phyloP scores from a whole-genome alignment of 345 rosid species.

The Populus alba region DNA sequence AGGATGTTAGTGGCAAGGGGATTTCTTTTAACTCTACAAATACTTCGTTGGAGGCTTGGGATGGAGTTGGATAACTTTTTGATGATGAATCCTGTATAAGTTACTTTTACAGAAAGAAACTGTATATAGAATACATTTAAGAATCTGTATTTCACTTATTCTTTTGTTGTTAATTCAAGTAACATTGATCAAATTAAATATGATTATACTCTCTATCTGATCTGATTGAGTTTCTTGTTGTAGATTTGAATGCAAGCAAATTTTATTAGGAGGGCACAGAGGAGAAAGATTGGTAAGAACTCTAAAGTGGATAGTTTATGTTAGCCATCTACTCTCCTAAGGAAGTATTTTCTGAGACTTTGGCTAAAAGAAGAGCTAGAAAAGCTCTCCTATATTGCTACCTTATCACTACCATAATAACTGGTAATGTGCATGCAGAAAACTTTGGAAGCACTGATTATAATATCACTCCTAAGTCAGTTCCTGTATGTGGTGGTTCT shows the following conservation, averaged over 20 bases:
- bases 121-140: no score
- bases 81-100: no score
- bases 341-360: no score
- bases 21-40: no score
- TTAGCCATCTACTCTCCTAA: no score
- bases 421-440: slow-evolving; percentile 20
- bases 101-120: no score
- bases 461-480: slow-evolving; percentile 30
- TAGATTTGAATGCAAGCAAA: slow-evolving; percentile 35
- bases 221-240: background rate
- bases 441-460: slow-evolving; percentile 36
- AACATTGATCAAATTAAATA: no score
- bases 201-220: background rate
- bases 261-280: slow-evolving; percentile 37
- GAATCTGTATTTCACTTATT: no score
- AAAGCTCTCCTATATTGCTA: background rate
- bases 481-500: slow-evolving; percentile 26
- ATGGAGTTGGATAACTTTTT: no score
- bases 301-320: background rate
- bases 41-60: no score
- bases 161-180: no score
- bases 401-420: background rate
- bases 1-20: no score
- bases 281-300: slow-evolving; percentile 39
- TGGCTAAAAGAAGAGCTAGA: background rate